Evolutionary conservation across 345 rosid genomes (phyloP), one percentile per base, ranked within the genome.

Genomic region (Syzygium oleosum): DNA sequence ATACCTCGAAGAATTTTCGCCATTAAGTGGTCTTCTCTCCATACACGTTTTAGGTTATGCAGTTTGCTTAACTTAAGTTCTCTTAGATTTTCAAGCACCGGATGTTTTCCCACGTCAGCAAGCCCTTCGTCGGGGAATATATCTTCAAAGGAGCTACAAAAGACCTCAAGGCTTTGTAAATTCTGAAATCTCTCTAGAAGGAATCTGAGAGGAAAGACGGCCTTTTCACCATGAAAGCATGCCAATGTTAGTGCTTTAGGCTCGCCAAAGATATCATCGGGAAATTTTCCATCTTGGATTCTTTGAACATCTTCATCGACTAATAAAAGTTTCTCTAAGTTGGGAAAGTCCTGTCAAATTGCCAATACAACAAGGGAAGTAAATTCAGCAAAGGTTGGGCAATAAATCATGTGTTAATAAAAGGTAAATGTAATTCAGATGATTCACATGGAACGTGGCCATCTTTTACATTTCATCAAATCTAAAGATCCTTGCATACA

Each of bases 191-290:
- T 59, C 16, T 59, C 16, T 27, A 25, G 16, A 8, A 27, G 8
- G 16, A 59, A 27, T 27, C 0, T 59, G 2, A 2, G 2, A 11
- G 68, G 31, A 59, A 59, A 59, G 16, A 27, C 0, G 0, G 8
- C 68, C 0, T 59, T 59, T 59, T 27, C 31, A 12, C 27, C 31
- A 11, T 59, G 68, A 11, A 27, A 59, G 7, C 68, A 59, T 5
- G 68, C 31, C 68, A 59, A 59, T 59, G 31, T 27, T 59, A 59
- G 16, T 12, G 3, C 31, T 27, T 59, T 12, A 1, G 16, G 8
- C 68, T 59, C 5, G 31, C 16, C 4, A 59, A 59, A 59, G 8
- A 27, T 0, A 16, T 27, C 8, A 0, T 27, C 4, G 0, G 31
- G 4, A 27, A 4, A 5, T 59, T 27, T 59, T 27, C 31, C 31